phyloP scores from a whole-genome alignment of 1,284 basidiomycete species.

The Ustilago crameri region DNA sequence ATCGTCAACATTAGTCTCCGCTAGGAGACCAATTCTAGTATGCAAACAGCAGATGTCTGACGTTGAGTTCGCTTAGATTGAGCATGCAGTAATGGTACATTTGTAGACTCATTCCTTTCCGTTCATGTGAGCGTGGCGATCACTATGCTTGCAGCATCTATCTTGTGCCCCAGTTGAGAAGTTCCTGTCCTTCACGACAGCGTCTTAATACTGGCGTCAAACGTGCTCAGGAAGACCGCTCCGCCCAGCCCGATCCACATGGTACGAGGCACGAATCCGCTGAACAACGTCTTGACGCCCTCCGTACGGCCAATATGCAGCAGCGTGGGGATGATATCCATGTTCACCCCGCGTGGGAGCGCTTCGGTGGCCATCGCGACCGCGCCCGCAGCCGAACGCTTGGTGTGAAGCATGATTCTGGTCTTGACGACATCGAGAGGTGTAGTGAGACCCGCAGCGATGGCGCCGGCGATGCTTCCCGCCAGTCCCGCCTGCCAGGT shows the following conservation, averaged over 20 bases:
- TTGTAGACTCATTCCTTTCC: too few relatives aligned
- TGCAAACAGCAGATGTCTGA: too few relatives aligned
- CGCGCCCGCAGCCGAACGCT: conserved; percentile 14
- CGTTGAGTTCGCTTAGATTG: too few relatives aligned
- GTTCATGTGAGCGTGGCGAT: too few relatives aligned
- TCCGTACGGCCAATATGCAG: conserved; percentile 77
- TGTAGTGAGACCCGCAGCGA: conserved; percentile 89
- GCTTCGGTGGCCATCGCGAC: background rate
- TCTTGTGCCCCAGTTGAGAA: background rate
- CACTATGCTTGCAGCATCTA: too few relatives aligned
- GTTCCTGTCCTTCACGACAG: conserved; percentile 19
- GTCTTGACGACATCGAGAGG: conserved; percentile 98
- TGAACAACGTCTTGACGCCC: conserved; percentile 81
- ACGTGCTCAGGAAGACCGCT: conserved; percentile 94
- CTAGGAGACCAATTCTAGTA: too few relatives aligned
- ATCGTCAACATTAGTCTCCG: conserved; percentile 47
- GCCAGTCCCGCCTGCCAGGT: conserved; percentile 89
- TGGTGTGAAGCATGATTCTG: conserved; percentile 87
- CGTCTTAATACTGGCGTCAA: conserved; percentile 73
- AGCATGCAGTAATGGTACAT: too few relatives aligned
- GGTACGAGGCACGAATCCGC: conserved; percentile 88
- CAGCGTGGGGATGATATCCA: conserved; percentile 66
- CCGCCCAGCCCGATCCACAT: conserved; percentile 96
- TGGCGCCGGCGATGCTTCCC: conserved; percentile 88
- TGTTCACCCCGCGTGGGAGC: conserved; percentile 50